Evolutionary conservation across 192 early-diverging fungal genomes (phyloP).

Genomic region (Podila verticillata): DNA sequence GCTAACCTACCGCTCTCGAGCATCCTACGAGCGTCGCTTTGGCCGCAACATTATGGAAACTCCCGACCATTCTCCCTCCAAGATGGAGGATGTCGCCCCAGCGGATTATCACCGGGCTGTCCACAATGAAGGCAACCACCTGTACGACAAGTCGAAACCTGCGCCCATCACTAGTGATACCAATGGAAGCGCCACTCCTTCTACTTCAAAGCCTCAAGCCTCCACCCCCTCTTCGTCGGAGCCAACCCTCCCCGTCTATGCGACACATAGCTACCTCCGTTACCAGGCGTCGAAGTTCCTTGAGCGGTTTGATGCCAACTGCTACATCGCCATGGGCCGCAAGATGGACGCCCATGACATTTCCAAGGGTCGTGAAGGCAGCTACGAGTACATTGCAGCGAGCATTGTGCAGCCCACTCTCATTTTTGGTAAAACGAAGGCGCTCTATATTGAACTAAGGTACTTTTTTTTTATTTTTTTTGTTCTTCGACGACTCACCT

Average conservation of each 20-base stretch:
- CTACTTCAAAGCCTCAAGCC: no score
- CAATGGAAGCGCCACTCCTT: background rate
- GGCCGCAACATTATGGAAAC: conserved; percentile 74
- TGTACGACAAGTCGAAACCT: conserved; percentile 14
- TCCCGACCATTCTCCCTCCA: conserved; percentile 6
- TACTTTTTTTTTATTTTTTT: background rate
- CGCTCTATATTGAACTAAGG: background rate
- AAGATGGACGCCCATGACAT: conserved; percentile 97
- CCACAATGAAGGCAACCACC: conserved; percentile 61
- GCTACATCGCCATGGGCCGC: conserved; percentile 93
- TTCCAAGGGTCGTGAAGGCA: conserved; percentile 71
- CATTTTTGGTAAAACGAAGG: conserved; percentile 76
- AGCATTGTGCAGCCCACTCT: conserved; percentile 83
- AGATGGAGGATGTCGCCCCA: conserved; percentile 47
- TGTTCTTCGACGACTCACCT: background rate
- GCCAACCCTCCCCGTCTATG: conserved; percentile 1
- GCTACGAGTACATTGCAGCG: conserved; percentile 66
- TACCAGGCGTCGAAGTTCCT: conserved; percentile 98
- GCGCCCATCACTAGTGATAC: conserved; percentile 12
- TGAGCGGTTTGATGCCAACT: conserved; percentile 93
- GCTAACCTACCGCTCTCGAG: conserved; percentile 94
- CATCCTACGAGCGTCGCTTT: conserved; percentile 96
- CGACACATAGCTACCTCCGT: conserved; percentile 86
- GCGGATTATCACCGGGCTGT: conserved; percentile 58
- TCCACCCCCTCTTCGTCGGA: background rate